Evolutionary conservation across 129 eudicot genomes (phyloP), one percentile per base, ranked within the genome.

Genomic region (Rutidosis leptorrhynchoides): DNA sequence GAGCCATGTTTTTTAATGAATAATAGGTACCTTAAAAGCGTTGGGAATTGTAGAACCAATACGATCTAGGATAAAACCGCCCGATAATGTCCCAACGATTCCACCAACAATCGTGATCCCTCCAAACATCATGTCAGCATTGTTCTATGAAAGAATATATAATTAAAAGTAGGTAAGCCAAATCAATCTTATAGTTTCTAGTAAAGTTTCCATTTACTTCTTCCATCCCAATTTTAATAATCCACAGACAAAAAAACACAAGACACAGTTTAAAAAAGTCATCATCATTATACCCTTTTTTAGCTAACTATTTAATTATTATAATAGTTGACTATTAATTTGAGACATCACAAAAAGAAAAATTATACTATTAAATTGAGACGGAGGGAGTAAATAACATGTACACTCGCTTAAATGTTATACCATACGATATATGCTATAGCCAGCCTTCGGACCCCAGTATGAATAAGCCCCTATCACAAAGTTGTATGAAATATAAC

Each of bases 361-460:
- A n/a, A n/a, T n/a, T n/a, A n/a, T n/a, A n/a, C n/a, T n/a, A n/a
- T n/a, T n/a, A n/a, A n/a, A n/a, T n/a, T n/a, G n/a, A n/a, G n/a
- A n/a, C n/a, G n/a, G n/a, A n/a, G n/a, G n/a, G n/a, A n/a, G n/a
- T 48, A 40, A 64, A 1, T 35, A 64, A n/a, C 53, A 23, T 21
- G 32, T n/a, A 40, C 46, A 40, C 46, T 2, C 0, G 46, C 2
- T 2, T 16, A 14, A 51, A 29, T n/a, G 25, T 62, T 21, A 65
- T 79, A 91, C 97, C 97, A 91, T 87, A 43, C 75, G 76, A 77
- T 91, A 91, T 73, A 91, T 91, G 68, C 79, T 81, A 76, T 85
- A 83, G 35, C 97, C 97, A 54, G 97, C 97, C 76, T 87, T 91
- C 10, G 97, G 97, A 57, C 97, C 97, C 97, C 97, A 91, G 70